Evolutionary conservation across 2,329 filamentous ascomycete genomes (phyloP).

Genomic region (Drechslera avenae): DNA sequence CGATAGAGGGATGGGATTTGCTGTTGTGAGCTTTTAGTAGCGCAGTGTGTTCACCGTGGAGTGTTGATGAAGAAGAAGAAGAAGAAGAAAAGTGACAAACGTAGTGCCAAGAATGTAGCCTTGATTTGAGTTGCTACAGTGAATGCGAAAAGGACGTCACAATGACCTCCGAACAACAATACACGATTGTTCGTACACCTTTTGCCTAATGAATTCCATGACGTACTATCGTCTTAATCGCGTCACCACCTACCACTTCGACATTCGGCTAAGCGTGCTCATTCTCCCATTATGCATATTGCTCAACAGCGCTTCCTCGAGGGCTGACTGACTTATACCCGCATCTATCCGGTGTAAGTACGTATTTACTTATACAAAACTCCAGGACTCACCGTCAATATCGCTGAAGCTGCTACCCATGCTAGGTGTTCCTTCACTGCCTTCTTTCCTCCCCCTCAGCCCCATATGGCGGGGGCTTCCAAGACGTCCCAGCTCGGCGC

Average conservation of each 20-base stretch:
- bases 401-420: slow-evolving; percentile 82
- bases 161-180: background rate
- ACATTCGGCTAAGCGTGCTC: slow-evolving; percentile 70
- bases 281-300: slow-evolving; percentile 71
- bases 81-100: background rate
- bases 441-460: slow-evolving; percentile 30
- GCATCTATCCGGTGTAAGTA: slow-evolving; percentile 60
- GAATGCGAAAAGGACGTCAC: background rate
- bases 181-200: background rate
- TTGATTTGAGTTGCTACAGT: background rate
- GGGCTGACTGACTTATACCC: slow-evolving; percentile 77
- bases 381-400: slow-evolving; percentile 65
- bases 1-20: background rate
- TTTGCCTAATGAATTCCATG: background rate
- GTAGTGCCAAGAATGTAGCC: slow-evolving; percentile 13
- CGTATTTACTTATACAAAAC: background rate
- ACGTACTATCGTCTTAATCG: slow-evolving; percentile 32
- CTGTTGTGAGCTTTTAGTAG: background rate
- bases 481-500: slow-evolving; percentile 62
- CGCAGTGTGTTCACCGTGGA: too few relatives aligned
- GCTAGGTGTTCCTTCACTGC: slow-evolving; percentile 45
- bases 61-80: background rate
- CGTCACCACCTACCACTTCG: slow-evolving; percentile 55
- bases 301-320: slow-evolving; percentile 78
- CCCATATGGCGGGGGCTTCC: slow-evolving; percentile 55